These are phyloP conservation scores for Teratosphaeria epicoccoides DNA, from an alignment of 2,329 filamentous ascomycete genomes.

Conservation along the genomic window DNA sequence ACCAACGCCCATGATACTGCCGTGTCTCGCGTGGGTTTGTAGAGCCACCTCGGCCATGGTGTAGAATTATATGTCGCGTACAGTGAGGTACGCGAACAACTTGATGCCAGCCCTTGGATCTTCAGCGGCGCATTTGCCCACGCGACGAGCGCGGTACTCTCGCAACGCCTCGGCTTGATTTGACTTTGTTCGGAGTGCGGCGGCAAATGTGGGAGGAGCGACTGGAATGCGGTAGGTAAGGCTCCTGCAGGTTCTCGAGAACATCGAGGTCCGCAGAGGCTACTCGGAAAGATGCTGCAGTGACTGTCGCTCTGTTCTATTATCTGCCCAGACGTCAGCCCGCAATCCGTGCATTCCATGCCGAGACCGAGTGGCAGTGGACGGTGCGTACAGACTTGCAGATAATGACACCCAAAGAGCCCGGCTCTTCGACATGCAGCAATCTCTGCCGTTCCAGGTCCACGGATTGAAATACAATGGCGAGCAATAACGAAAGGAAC, in stretches of 20 bases:
- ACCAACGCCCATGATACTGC: constrained; percentile 28
- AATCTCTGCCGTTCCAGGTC: neutral
- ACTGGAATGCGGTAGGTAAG: neutral
- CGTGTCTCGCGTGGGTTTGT: constrained; percentile 20
- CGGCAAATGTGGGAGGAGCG: neutral
- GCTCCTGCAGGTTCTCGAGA: neutral
- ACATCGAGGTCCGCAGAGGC: neutral
- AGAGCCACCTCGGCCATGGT: constrained; percentile 20
- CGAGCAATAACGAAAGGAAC: constrained; percentile 3
- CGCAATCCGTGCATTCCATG: neutral
- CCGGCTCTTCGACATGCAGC: neutral
- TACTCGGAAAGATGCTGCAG: neutral
- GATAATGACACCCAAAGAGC: neutral
- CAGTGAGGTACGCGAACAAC: constrained; percentile 1
- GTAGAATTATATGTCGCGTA: constrained; percentile 1
- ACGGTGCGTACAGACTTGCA: neutral
- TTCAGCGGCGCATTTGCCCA: neutral
- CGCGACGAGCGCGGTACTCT: neutral
- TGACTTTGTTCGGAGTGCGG: neutral
- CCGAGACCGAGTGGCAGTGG: neutral
- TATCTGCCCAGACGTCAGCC: neutral
- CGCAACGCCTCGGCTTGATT: neutral
- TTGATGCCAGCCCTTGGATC: neutral
- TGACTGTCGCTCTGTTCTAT: neutral
- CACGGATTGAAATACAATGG: neutral